Evolutionary conservation across 2,329 filamentous ascomycete species (phyloP), one percentile per base, ranked within the genome.

Genomic region (Thielaviopsis musarum): DNA sequence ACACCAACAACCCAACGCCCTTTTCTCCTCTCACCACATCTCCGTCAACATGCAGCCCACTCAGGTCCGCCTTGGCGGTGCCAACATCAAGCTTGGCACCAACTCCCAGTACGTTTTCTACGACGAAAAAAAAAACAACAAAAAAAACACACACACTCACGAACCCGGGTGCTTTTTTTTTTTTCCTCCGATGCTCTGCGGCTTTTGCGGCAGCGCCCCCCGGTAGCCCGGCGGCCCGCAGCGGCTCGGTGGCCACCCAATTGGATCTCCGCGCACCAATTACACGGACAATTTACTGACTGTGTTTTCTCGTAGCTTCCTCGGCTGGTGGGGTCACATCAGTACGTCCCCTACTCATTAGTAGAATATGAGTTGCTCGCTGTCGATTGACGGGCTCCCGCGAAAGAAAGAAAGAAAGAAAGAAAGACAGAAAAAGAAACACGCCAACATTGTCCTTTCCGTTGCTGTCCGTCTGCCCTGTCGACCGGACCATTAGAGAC

Each of bases 1-100:
- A 26, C 45, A 54, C 48, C 30, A 13, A 58, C 24, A 24, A 13
- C n/a, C 26, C 28, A 17, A 28, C 21, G 26, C 30, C 24, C 38
- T 49, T 19, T 22, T 49, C 30, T 30, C 59, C 60, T 55, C 54
- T 57, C 59, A 52, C 59, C 60, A 58, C 59, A 56, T 34, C 54
- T 63, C 57, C 62, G 59, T 63, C 69, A 75, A 63, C 52, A 77
- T 77, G 75, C 72, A 70, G 65, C 74, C 75, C 66, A 73, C 74
- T 66, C 74, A 75, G 67, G 67, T 65, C 63, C 70, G 76, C 62
- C 66, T 67, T 62, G 67, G 68, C 58, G 62, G 63, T 59, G 64
- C 63, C 59, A 59, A 62, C 57, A 63, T 64, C 53, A 61, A 65
- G 59, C 64, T 64, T 62, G 60, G 60, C 57, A 59, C 60, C 60